Conservation (phyloP, 2,329 filamentous ascomycete genomes). For the Domatiomyces globalis region DNA sequence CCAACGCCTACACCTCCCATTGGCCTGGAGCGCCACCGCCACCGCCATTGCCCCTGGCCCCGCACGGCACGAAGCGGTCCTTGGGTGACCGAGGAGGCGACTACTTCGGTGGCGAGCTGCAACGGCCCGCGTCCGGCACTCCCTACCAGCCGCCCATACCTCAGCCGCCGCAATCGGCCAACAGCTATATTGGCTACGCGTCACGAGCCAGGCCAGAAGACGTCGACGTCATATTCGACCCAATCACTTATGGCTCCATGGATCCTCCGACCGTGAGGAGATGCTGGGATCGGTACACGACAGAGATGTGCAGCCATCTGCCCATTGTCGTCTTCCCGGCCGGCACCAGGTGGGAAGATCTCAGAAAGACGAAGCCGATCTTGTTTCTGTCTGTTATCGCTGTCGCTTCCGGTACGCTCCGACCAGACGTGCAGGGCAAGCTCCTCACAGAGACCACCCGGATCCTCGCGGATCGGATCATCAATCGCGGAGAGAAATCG, state of each 20-base stretch:
- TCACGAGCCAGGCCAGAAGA: constrained; percentile 2
- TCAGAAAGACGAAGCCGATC: constrained; percentile 45
- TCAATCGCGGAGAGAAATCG: constrained; percentile 64
- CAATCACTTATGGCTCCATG: constrained; percentile 30
- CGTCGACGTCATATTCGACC: not conserved
- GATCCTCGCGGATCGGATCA: constrained; percentile 57
- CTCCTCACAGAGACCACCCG: constrained; percentile 58
- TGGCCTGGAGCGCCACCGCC: constrained; percentile 10
- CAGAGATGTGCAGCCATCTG: constrained; percentile 40
- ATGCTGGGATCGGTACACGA: constrained; percentile 44
- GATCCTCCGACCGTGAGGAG: constrained; percentile 37
- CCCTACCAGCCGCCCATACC: constrained; percentile 6
- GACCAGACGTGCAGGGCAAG: constrained; percentile 43
- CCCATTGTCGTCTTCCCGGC: constrained; percentile 45
- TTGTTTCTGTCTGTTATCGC: constrained; percentile 46
- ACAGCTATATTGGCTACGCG: not conserved
- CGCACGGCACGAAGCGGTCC: not conserved
- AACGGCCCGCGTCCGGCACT: constrained; percentile 5
- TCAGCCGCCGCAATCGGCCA: not conserved
- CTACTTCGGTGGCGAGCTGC: constrained; percentile 17
- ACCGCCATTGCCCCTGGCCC: constrained; percentile 1
- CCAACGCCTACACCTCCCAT: constrained; percentile 9
- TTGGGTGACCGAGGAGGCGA: constrained; percentile 3
- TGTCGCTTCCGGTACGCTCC: constrained; percentile 38
- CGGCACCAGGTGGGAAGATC: constrained; percentile 38